Evolutionary conservation across 176 grass and related monocot genomes (phyloP).

Genomic region (Paspalum vaginatum): DNA sequence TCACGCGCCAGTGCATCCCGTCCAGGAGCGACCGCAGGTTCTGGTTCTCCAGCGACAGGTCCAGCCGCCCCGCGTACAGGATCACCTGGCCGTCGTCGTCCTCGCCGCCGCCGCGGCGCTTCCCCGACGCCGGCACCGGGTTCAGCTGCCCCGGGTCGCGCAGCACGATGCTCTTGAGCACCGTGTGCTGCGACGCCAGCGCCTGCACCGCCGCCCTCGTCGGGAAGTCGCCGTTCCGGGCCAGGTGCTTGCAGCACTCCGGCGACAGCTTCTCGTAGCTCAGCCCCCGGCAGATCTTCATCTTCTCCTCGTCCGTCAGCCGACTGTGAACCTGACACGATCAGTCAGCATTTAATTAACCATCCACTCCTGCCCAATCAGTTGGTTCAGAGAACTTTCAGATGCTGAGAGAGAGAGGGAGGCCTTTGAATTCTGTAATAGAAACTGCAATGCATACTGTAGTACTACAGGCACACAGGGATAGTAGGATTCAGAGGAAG

Average conservation of each 20-base stretch:
- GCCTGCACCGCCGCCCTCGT: slow-evolving; percentile 84
- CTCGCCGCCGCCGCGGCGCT: slow-evolving; percentile 3
- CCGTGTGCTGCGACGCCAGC: slow-evolving; percentile 80
- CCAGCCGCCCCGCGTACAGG: slow-evolving; percentile 76
- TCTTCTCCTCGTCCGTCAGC: slow-evolving; percentile 85
- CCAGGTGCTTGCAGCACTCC: slow-evolving; percentile 87
- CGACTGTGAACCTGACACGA: slow-evolving; percentile 62
- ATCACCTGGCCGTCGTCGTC: slow-evolving; percentile 58
- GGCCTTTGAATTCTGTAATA: slow-evolving; percentile 6
- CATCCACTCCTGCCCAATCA: background rate
- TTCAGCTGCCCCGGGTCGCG: slow-evolving; percentile 56
- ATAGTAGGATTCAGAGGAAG: slow-evolving; percentile 13
- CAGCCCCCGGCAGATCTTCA: slow-evolving; percentile 77
- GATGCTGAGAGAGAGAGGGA: too few species aligned
- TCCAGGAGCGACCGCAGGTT: slow-evolving; percentile 78
- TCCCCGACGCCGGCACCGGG: slow-evolving; percentile 10
- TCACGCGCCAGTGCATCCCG: slow-evolving; percentile 88
- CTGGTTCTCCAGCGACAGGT: slow-evolving; percentile 75
- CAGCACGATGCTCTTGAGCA: slow-evolving; percentile 70
- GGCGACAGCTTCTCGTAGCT: slow-evolving; percentile 95
- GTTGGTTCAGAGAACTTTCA: slow-evolving; percentile 43
- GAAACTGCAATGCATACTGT: background rate
- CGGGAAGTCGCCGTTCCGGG: slow-evolving; percentile 69
- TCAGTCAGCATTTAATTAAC: background rate
- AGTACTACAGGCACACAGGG: too few species aligned